Base-by-base conservation (phyloP, 2,329 filamentous ascomycete genomes). In the Fusarium sacchari region DNA sequence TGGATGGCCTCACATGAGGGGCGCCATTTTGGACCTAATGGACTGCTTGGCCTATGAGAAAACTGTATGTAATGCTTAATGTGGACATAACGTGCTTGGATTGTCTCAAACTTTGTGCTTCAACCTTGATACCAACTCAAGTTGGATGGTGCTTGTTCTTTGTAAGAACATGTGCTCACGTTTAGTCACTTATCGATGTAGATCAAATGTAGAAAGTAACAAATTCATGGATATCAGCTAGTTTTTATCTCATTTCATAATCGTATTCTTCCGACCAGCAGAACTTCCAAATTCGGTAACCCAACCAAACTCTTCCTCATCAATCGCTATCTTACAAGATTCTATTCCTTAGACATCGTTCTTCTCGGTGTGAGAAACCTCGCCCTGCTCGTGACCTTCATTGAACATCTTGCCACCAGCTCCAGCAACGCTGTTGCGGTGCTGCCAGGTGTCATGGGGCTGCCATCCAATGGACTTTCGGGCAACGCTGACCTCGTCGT, bases 401-500 rank as follows among this genome's bases (percentile, higher is more conserved):
- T 67, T 50, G 10, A 74, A 55, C 28, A 56, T 57, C 73, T 79
- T 76, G 22, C 50, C 67, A 11, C 59, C 74, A 6, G 75, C 67
- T 5, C 75, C 63, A 7, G 76, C 70, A 32, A 78, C 57, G 34
- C 75, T 78, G 44, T 79, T 76, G 36, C 50, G 50, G 24, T 55
- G 80, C 56, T 79, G 76, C 78, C 83, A 85, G 2, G 79, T 81
- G 18, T 76, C 77, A 1, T 72, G 74, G 3, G 86, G 86, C 59
- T 58, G 74, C 87, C 87, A 93, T 18, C 80, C 76, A 11, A 79
- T 80, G 5, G 87, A 90, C 72, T 90, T 81, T 81, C 89, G 86
- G 5, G 92, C 91, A 46, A 85, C 82, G 9, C 77, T 78, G 36
- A 92, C 87, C 80, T 93, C 92, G 30, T 83, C 83, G 81, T 95